Percentiles rank a stretch among this genome's conserved stretches.
Evolutionary conservation across 345 rosid genomes (phyloP).

Genomic region (Salix suchowensis): DNA sequence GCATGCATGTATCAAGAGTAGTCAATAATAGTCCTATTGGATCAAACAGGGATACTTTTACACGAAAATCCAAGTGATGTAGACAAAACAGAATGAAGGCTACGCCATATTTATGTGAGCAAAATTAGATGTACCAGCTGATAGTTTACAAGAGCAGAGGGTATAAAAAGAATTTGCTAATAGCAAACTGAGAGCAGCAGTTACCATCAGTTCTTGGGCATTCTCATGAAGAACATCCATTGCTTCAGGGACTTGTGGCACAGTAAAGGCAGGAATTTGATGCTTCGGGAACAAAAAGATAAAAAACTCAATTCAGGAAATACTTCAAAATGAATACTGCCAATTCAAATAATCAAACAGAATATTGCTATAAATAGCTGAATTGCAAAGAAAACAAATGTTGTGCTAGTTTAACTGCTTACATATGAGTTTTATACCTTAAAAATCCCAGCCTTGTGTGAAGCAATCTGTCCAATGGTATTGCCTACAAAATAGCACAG

Average conservation of each 20-base stretch:
- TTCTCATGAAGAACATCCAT: slow-evolving; percentile 61
- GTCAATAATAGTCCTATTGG: neutral
- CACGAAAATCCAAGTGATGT: neutral
- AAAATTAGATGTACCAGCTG: neutral
- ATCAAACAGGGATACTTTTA: neutral
- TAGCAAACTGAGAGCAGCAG: neutral
- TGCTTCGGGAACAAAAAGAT: slow-evolving; percentile 66
- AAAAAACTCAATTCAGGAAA: slow-evolving; percentile 45
- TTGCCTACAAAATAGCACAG: slow-evolving; percentile 45
- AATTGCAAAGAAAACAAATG: slow-evolving; percentile 7
- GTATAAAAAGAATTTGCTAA: neutral
- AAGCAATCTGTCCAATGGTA: slow-evolving; percentile 69
- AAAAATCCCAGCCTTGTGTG: slow-evolving; percentile 86
- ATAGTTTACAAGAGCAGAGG: neutral
- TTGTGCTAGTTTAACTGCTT: slow-evolving; percentile 11
- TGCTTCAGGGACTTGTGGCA: slow-evolving; percentile 75
- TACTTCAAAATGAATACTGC: slow-evolving; percentile 36
- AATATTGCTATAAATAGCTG: slow-evolving; percentile 16
- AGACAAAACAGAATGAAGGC: neutral
- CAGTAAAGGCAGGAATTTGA: slow-evolving; percentile 80
- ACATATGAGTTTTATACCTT: slow-evolving; percentile 52
- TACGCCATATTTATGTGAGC: neutral
- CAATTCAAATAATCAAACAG: slow-evolving; percentile 19
- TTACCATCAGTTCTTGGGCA: slow-evolving; percentile 53
- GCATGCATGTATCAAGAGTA: neutral